These are phyloP conservation scores for Ciborinia camelliae DNA, from an alignment of 2,329 filamentous ascomycete genomes.

Conservation along the genomic window DNA sequence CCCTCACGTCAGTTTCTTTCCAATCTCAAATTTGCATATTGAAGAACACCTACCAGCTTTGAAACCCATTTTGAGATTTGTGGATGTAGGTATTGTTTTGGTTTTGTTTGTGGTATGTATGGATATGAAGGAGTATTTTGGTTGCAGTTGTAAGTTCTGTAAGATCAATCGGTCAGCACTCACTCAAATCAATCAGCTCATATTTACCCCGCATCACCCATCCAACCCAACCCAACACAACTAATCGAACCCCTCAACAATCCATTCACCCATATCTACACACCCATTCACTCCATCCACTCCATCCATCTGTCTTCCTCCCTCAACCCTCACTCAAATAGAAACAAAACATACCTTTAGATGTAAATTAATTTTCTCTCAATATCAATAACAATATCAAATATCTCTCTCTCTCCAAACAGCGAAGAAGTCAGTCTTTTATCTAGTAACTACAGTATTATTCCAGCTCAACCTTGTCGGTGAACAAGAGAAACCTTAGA, in stretches of 20 bases:
- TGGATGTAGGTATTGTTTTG: not conserved
- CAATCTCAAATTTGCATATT: not conserved
- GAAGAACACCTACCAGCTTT: conserved; percentile 53
- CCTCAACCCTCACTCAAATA: not conserved
- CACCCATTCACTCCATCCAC: too few species aligned
- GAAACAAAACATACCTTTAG: conserved; percentile 1
- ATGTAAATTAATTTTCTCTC: not conserved
- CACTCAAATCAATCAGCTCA: not conserved
- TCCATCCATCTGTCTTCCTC: not conserved
- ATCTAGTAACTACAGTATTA: too few species aligned
- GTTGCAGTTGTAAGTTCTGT: conserved; percentile 8
- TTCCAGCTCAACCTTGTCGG: too few species aligned
- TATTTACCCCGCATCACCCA: conserved; percentile 4
- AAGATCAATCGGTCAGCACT: not conserved
- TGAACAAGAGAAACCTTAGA: not conserved
- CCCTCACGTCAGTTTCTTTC: not conserved
- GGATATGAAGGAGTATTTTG: too few species aligned
- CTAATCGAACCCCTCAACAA: conserved; percentile 3
- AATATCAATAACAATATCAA: not conserved
- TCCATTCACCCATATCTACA: not conserved
- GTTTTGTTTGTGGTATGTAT: not conserved
- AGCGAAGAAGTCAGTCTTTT: not conserved
- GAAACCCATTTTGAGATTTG: conserved; percentile 47
- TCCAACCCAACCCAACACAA: not conserved
- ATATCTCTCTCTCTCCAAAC: not conserved